These are phyloP conservation scores for Luvunga scandens DNA, from an alignment of 345 rosid species.

Conservation along the genomic window DNA sequence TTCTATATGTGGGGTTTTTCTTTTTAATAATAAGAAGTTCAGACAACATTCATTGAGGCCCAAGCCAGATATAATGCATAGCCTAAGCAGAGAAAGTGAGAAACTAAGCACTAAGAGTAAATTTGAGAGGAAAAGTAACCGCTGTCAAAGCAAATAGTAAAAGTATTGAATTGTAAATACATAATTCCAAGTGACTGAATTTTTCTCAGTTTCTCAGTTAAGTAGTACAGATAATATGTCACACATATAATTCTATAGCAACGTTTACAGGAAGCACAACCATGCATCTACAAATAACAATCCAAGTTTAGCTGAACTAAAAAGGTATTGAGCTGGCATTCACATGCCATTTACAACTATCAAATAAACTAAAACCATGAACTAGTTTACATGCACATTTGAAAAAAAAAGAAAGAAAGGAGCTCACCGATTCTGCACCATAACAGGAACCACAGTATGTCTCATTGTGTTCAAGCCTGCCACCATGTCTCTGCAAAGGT, in stretches of 20 bases:
- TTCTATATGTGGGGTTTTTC: not conserved
- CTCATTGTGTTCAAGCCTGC: constrained; percentile 94
- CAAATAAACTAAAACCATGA: not conserved
- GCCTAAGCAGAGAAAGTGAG: not conserved
- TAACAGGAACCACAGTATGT: constrained; percentile 94
- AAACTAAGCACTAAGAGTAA: not conserved
- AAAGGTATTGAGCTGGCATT: not conserved
- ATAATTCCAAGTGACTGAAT: not conserved
- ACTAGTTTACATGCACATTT: not conserved
- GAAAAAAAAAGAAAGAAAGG: not conserved
- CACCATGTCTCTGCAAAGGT: constrained; percentile 94
- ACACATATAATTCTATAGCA: not conserved
- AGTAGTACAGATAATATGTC: not conserved
- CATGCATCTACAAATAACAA: not conserved
- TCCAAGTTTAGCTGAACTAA: not conserved
- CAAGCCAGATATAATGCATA: not conserved
- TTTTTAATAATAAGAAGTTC: not conserved
- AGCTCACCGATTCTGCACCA: constrained; percentile 81
- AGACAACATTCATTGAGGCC: not conserved
- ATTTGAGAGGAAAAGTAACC: not conserved
- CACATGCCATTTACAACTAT: not conserved
- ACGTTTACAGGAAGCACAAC: not conserved
- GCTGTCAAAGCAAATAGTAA: not conserved
- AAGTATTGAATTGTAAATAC: not conserved
- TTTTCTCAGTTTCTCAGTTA: not conserved